Evolutionary conservation across 768 basidiomycete species (phyloP).

Genomic region (Boletus rufocinnamomeus): DNA sequence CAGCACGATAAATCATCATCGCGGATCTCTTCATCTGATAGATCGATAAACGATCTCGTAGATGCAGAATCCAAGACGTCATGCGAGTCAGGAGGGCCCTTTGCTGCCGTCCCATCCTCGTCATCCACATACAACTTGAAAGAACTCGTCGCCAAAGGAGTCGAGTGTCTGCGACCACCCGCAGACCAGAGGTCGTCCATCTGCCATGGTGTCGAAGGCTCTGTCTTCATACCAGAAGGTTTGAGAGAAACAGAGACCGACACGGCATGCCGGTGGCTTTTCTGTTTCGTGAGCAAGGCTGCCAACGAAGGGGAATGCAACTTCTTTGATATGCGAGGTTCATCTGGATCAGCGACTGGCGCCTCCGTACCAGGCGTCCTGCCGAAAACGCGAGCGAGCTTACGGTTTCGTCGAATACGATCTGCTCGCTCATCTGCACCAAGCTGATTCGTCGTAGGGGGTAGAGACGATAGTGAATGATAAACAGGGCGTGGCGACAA

Average conservation of each 20-base stretch:
- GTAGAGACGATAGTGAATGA: constrained; percentile 34
- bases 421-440: constrained; percentile 67
- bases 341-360: constrained; percentile 26
- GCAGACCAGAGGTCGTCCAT: constrained; percentile 34
- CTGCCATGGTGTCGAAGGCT: constrained; percentile 37
- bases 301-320: constrained; percentile 28
- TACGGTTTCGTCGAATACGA: constrained; percentile 70
- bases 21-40: constrained; percentile 60
- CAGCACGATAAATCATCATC: constrained; percentile 38
- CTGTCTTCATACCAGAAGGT: constrained; percentile 21
- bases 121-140: constrained; percentile 32
- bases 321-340: constrained; percentile 26
- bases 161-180: constrained; percentile 52
- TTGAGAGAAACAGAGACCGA: constrained; percentile 33
- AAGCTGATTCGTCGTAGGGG: constrained; percentile 70
- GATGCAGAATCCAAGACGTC: constrained; percentile 27
- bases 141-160: constrained; percentile 52
- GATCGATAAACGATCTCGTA: constrained; percentile 56
- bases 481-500: constrained; percentile 29
- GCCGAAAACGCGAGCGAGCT: constrained; percentile 81
- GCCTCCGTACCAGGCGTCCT: constrained; percentile 55
- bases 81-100: constrained; percentile 5
- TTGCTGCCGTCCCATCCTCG: constrained; percentile 4
- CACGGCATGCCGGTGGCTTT: constrained; percentile 34
- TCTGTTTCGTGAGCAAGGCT: constrained; percentile 34